These are phyloP conservation scores for Hondaea fermentalgiana DNA, from an alignment of 108 stramenopile genomes.

Conservation along the genomic window DNA sequence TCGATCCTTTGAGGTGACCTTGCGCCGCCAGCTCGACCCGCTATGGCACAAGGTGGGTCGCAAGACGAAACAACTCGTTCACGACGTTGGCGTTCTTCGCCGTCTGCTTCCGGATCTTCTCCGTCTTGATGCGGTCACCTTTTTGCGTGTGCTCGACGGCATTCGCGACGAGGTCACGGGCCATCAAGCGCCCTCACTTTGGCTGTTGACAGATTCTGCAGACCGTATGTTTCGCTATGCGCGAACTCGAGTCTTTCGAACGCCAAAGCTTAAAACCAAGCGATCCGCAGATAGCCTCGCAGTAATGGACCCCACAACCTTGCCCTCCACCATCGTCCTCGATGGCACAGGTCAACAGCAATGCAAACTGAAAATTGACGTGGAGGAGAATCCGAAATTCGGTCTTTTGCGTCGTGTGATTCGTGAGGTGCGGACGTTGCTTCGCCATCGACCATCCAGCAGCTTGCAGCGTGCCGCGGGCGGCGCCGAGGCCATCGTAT, in stretches of 20 bases:
- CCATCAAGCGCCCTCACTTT: constrained; percentile 60
- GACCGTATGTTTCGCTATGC: constrained; percentile 78
- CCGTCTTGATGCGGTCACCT: constrained; percentile 80
- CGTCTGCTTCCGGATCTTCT: constrained; percentile 78
- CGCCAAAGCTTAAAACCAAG: neutral
- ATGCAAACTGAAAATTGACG: constrained; percentile 43
- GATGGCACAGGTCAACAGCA: neutral
- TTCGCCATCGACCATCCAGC: constrained; percentile 18
- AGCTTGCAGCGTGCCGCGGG: neutral
- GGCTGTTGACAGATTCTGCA: constrained; percentile 74
- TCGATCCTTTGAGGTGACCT: constrained; percentile 65
- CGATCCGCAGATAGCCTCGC: neutral
- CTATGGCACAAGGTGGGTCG: constrained; percentile 84
- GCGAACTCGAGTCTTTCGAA: constrained; percentile 53
- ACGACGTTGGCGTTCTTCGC: constrained; percentile 71
- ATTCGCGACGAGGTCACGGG: constrained; percentile 63
- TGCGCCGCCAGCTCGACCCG: constrained; percentile 78
- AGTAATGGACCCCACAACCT: neutral
- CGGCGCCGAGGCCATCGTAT: constrained; percentile 49
- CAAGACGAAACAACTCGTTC: constrained; percentile 73
- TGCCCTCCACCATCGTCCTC: neutral
- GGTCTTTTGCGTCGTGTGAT: constrained; percentile 65
- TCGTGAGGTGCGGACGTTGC: constrained; percentile 63
- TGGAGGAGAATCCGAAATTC: constrained; percentile 93
- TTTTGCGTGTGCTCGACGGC: constrained; percentile 65